Conservation (phyloP, 2,329 filamentous ascomycete species). For the Apiospora phragmitis region DNA sequence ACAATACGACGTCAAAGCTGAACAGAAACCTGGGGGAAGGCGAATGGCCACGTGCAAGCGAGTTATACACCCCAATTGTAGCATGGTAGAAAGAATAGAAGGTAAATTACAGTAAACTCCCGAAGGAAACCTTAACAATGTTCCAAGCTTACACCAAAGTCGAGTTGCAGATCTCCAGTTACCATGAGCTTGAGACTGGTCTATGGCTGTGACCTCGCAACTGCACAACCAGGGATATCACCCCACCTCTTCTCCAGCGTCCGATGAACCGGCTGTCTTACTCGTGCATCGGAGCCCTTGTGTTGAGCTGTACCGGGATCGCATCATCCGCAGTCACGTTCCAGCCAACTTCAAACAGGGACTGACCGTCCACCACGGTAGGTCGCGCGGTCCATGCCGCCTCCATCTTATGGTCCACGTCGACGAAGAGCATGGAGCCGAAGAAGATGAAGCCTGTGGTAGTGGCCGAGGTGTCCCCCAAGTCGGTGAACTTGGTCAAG, state of each 20-base stretch:
- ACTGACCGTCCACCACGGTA: background rate
- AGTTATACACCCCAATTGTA: background rate
- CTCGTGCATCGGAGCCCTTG: background rate
- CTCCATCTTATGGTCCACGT: background rate
- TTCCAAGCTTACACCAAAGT: background rate
- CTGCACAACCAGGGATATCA: background rate
- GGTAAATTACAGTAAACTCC: background rate
- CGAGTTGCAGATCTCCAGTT: background rate
- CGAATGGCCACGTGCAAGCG: background rate
- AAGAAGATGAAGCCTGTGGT: background rate
- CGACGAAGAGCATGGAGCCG: background rate
- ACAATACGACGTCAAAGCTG: too few species aligned
- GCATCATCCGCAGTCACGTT: background rate
- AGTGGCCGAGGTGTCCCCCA: too few species aligned
- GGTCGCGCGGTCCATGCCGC: background rate
- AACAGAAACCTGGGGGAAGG: background rate
- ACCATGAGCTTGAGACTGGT: background rate
- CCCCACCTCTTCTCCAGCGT: background rate
- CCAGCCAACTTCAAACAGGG: background rate
- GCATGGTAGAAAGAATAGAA: background rate
- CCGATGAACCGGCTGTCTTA: background rate
- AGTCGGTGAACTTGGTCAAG: background rate
- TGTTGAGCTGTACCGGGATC: background rate
- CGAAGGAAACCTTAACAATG: background rate
- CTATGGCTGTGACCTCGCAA: background rate